phyloP scores from a whole-genome alignment of 306 rosid species.

The Herpetospermum pedunculosum region DNA sequence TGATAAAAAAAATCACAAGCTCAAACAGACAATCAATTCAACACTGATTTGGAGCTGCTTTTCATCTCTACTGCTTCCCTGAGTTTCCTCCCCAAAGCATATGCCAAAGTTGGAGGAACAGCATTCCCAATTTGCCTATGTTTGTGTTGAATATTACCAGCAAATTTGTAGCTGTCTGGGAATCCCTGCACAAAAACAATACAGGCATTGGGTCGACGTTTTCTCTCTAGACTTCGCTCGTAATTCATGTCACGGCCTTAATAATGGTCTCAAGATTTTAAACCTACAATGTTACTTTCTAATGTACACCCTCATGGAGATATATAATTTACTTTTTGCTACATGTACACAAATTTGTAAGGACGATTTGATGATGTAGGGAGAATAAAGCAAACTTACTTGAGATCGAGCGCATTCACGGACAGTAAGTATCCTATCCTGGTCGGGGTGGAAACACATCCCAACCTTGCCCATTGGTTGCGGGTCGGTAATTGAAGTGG shows the following conservation, averaged over 20 bases:
- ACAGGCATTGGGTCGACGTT: background rate
- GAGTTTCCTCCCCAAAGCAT: slow-evolving; percentile 70
- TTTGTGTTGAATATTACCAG: slow-evolving; percentile 68
- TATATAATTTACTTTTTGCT: background rate
- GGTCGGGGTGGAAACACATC: slow-evolving; percentile 98
- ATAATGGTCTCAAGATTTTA: background rate
- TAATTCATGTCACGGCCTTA: background rate
- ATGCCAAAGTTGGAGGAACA: slow-evolving; percentile 91
- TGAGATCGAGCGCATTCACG: slow-evolving; percentile 97
- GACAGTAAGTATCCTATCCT: slow-evolving; percentile 86
- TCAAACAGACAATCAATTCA: background rate
- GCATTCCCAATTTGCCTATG: slow-evolving; percentile 97
- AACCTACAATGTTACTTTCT: background rate
- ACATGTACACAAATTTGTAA: background rate
- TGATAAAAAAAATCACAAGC: background rate
- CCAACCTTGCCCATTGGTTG: slow-evolving; percentile 99
- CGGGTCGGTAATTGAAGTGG: slow-evolving; percentile 92
- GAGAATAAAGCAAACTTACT: slow-evolving; percentile 29
- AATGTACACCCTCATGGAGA: background rate
- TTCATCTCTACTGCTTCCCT: slow-evolving; percentile 56
- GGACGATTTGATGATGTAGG: background rate
- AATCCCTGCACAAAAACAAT: slow-evolving; percentile 54
- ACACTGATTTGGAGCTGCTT: slow-evolving; percentile 10
- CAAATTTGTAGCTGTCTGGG: slow-evolving; percentile 60
- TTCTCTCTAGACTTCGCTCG: no score